Percentiles rank a stretch among this genome's conserved stretches.
Evolutionary conservation across 2,329 filamentous ascomycete species (phyloP).

Genomic region (Scytalidium sp.): DNA sequence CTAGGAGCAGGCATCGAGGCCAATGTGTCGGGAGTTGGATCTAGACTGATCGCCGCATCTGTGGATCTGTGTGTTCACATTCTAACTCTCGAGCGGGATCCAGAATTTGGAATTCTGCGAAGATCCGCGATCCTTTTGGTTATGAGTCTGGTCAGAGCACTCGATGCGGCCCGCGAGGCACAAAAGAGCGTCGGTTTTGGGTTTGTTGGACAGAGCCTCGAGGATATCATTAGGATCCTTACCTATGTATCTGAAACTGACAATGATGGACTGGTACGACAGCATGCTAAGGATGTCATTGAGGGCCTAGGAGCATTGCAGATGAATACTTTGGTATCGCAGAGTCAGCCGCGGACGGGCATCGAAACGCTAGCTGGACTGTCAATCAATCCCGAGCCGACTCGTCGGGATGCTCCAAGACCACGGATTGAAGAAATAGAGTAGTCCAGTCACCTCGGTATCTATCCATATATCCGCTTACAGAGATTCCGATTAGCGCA

Average conservation of each 20-base stretch:
- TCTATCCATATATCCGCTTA: too few species aligned
- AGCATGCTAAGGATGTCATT: conserved; percentile 64
- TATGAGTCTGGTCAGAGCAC: conserved; percentile 56
- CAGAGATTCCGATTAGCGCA: too few species aligned
- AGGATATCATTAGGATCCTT: conserved; percentile 60
- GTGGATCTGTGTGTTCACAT: conserved; percentile 63
- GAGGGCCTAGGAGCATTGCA: conserved; percentile 65
- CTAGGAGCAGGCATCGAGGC: conserved; percentile 58
- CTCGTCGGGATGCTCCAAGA: conserved; percentile 15
- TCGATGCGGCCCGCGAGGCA: conserved; percentile 50
- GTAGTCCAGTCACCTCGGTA: too few species aligned
- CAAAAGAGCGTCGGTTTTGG: conserved; percentile 49
- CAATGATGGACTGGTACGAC: conserved; percentile 63
- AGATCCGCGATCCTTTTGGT: conserved; percentile 64
- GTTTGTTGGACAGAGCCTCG: conserved; percentile 51
- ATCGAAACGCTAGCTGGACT: conserved; percentile 41
- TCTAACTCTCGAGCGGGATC: conserved; percentile 57
- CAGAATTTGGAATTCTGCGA: conserved; percentile 62
- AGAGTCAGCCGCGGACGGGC: conserved; percentile 14
- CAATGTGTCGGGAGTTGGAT: conserved; percentile 53
- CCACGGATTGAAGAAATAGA: conserved; percentile 61
- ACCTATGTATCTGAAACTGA: conserved; percentile 64
- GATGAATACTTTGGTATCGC: conserved; percentile 38
- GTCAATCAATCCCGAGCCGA: conserved; percentile 31
- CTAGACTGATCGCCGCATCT: conserved; percentile 48